A percentile compares a stretch with the other conserved stretches of the same genome.
phyloP scores from a whole-genome alignment of 192 early-diverging fungal species.

The Mortierella alpina region DNA sequence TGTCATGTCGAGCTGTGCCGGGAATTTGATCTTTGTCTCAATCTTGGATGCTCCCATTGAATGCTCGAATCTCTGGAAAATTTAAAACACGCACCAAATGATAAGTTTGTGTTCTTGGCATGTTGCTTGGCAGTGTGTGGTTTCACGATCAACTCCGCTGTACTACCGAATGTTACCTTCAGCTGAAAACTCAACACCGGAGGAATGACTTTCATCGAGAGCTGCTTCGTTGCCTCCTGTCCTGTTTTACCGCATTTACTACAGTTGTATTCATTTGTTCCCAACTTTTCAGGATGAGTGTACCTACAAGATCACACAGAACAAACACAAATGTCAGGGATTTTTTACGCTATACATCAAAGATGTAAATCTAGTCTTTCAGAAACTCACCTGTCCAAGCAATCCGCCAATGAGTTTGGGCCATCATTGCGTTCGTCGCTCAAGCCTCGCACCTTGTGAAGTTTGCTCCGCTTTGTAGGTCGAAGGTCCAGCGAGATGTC shows the following conservation, averaged over 20 bases:
- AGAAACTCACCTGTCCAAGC: slow-evolving; percentile 68
- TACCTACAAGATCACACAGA: slow-evolving; percentile 42
- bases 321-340: background rate
- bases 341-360: background rate
- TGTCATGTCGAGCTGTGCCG: slow-evolving; percentile 89
- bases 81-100: background rate
- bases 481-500: slow-evolving; percentile 92
- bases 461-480: slow-evolving; percentile 43
- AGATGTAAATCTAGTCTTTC: background rate
- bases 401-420: slow-evolving; percentile 68
- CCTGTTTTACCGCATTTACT: slow-evolving; percentile 68
- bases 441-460: slow-evolving; percentile 40
- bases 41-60: slow-evolving; percentile 77
- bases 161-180: slow-evolving; percentile 65
- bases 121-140: background rate
- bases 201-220: slow-evolving; percentile 86
- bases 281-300: slow-evolving; percentile 85
- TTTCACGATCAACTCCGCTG: background rate
- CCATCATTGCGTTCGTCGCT: slow-evolving; percentile 49
- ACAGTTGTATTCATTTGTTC: slow-evolving; percentile 74
- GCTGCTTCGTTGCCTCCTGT: slow-evolving; percentile 86
- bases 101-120: background rate
- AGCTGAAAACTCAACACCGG: slow-evolving; percentile 92
- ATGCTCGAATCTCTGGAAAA: slow-evolving; percentile 85
- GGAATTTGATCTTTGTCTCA: slow-evolving; percentile 88